A percentile compares a stretch with the other conserved stretches of the same genome.
phyloP scores from a whole-genome alignment of 352 stramenopile species.

The Pythium guiyangense region DNA sequence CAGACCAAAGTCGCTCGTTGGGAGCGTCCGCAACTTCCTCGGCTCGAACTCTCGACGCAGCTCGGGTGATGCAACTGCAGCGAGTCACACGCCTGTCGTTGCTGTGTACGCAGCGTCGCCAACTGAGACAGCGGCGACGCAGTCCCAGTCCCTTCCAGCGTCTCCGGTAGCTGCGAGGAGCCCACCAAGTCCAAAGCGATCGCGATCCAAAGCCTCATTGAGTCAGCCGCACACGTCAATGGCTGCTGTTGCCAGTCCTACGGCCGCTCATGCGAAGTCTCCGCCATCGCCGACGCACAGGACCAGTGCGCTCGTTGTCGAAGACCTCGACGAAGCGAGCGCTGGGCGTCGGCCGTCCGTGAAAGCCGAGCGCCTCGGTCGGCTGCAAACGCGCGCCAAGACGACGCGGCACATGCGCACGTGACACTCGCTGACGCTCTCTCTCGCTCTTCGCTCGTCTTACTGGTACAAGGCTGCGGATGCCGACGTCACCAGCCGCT shows the following conservation, averaged over 20 bases:
- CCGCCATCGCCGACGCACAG: not conserved
- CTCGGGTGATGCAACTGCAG: not conserved
- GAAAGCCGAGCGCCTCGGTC: not conserved
- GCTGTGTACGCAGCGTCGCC: not conserved
- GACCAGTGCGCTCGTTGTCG: constrained; percentile 3
- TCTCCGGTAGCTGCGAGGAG: not conserved
- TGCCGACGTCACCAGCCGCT: too few relatives aligned
- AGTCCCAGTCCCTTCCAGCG: not conserved
- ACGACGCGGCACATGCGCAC: too few relatives aligned
- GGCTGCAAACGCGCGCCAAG: not conserved
- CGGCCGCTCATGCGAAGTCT: not conserved
- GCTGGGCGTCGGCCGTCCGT: not conserved
- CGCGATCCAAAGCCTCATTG: not conserved
- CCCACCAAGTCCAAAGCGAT: not conserved
- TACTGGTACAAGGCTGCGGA: too few relatives aligned
- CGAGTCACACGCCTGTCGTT: not conserved
- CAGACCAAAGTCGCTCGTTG: not conserved
- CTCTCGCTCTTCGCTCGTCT: too few relatives aligned
- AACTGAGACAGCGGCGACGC: not conserved
- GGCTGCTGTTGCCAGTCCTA: not conserved
- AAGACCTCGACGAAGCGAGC: constrained; percentile 13
- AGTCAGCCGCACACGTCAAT: too few relatives aligned
- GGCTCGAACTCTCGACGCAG: not conserved
- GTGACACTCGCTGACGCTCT: too few relatives aligned
- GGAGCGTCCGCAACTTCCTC: not conserved